Base-by-base conservation (phyloP, 164 flowering plant species). In the Dillenia suffruticosa region DNA sequence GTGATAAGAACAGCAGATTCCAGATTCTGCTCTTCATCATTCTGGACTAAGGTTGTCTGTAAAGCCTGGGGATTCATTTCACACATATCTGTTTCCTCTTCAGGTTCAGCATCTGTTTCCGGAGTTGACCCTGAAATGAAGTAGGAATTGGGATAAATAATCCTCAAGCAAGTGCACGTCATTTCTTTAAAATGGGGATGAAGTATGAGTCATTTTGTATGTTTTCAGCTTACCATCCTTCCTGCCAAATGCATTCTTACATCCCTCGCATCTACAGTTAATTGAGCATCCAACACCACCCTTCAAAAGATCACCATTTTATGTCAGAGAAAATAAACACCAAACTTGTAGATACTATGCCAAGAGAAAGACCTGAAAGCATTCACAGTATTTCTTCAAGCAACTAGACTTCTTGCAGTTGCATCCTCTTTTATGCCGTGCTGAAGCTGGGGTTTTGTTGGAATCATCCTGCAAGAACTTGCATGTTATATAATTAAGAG, bases 381-480 rank as follows among this genome's bases (percentile, higher is more conserved):
- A 95, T 88, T 91, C 99, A 62, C 99, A 95, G 56, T 95, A 92
- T 76, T 89, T 95, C 87, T 95, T 95, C 15, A 85, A 77, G 74
- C 99, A 95, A 65, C 79, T 82, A 53, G 97, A 95, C 76, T 92
- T 94, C 82, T 91, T 95, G 90, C 99, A 95, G 76, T 95, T 95
- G 87, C 99, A 95, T 58, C 99, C 99, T 75, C 96, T 76, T 76
- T 92, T 95, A 66, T 95, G 99, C 8, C 97, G 82, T 45, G 97
- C 97, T 15, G 97, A 89, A 76, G 94, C 93, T 49, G 99, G 97
- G 55, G 96, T 89, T 70, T 79, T 85, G 72, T 68, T 83, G 47
- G 79, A 66, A 50, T 89, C 96, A 48, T 89, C 99, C 97, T 94
- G 78, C 70, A 76, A 56, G 15, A 49, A 15, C 16, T 13, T 32